Conservation (phyloP, 441 rosid species). For the Monsonia emarginata region DNA sequence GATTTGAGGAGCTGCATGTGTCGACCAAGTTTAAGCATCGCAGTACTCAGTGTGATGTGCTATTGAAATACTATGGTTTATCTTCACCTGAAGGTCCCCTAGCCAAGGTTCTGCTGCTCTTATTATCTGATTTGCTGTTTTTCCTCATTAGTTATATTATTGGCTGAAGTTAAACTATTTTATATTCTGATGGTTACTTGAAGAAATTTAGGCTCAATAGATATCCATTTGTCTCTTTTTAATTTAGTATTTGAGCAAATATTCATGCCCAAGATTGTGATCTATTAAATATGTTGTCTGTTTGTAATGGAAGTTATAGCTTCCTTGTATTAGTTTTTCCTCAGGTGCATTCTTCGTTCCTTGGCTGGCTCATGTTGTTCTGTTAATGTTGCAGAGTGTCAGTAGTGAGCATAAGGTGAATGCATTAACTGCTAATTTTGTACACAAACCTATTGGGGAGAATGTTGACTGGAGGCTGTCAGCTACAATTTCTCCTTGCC, state of each 20-base stretch:
- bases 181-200: not conserved
- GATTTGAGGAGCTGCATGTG: conserved; percentile 84
- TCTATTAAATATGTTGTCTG: not conserved
- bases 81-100: conserved; percentile 97
- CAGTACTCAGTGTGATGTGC: conserved; percentile 65
- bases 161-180: not conserved
- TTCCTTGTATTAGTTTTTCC: not conserved
- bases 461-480: conserved; percentile 92
- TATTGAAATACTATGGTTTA: conserved; percentile 79
- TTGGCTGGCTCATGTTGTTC: not conserved
- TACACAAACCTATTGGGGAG: conserved; percentile 72
- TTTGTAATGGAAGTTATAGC: not conserved
- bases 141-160: not conserved
- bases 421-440: conserved; percentile 86
- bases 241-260: not conserved
- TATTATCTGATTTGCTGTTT: conserved; percentile 8
- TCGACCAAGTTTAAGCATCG: conserved; percentile 68
- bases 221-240: not conserved
- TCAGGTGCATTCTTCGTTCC: not conserved
- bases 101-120: conserved; percentile 68
- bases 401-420: conserved; percentile 81
- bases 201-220: not conserved
- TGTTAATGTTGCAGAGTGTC: conserved; percentile 61
- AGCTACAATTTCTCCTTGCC: conserved; percentile 93
- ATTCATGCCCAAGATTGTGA: not conserved